phyloP scores from a whole-genome alignment of 352 stramenopile genomes.

The Peronospora farinosa region DNA sequence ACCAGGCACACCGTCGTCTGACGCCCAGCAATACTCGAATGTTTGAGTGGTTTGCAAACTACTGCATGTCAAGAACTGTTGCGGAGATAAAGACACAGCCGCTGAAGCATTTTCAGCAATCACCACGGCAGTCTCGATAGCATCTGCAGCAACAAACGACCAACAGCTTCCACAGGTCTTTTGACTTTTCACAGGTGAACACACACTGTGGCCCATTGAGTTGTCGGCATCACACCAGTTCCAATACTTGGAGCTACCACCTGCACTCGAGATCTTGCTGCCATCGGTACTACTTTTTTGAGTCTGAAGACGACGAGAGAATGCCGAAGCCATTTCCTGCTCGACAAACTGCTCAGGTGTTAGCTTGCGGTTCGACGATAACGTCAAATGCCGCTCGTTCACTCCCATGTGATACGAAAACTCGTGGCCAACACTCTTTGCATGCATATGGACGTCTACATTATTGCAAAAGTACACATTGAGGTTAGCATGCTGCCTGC shows the following conservation, averaged over 20 bases:
- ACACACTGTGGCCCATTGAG: constrained; percentile 50
- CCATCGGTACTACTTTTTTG: constrained; percentile 19
- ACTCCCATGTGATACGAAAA: constrained; percentile 74
- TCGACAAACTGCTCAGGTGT: constrained; percentile 53
- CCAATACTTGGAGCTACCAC: constrained; percentile 26
- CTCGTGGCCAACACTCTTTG: constrained; percentile 40
- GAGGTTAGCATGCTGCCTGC: constrained; percentile 2
- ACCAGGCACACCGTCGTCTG: constrained; percentile 35
- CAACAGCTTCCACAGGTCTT: constrained; percentile 76
- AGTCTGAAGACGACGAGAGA: constrained; percentile 24
- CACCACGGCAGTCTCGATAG: constrained; percentile 72
- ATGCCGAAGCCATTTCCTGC: constrained; percentile 38
- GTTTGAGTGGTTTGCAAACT: constrained; percentile 56
- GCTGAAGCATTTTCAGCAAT: constrained; percentile 51
- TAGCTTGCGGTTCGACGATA: constrained; percentile 27
- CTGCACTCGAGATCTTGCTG: constrained; percentile 23
- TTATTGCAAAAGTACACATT: not conserved
- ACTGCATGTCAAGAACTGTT: constrained; percentile 75
- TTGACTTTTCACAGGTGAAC: constrained; percentile 72
- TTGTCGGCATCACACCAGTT: constrained; percentile 75
- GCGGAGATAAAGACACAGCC: constrained; percentile 60
- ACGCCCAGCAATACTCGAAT: constrained; percentile 76
- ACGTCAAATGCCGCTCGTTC: constrained; percentile 51
- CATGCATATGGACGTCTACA: constrained; percentile 60
- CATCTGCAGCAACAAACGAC: constrained; percentile 72